These are phyloP conservation scores for Colletotrichum aenigma DNA, from an alignment of 2,329 filamentous ascomycete genomes.

Conservation along the genomic window DNA sequence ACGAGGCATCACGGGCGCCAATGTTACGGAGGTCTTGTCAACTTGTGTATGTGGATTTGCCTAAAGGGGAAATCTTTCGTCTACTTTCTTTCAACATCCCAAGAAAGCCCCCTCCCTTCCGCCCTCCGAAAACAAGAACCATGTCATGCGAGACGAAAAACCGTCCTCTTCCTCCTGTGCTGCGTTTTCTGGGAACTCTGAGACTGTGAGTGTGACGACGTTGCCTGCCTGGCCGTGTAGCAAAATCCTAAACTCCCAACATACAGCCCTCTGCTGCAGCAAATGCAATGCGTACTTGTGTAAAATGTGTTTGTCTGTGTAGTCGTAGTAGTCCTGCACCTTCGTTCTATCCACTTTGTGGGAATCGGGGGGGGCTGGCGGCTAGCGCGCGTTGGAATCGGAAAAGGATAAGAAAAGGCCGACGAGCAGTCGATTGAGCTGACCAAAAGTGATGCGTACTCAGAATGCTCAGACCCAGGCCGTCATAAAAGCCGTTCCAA, in stretches of 20 bases:
- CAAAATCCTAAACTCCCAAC: conserved; percentile 20
- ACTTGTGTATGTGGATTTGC: not conserved
- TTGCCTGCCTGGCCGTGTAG: conserved; percentile 10
- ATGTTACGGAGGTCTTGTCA: not conserved
- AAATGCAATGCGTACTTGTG: conserved; percentile 16
- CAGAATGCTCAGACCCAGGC: not conserved
- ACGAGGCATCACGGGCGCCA: not conserved
- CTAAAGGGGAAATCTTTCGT: not conserved
- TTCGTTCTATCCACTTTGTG: not conserved
- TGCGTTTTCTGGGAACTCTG: not conserved
- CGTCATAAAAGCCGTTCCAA: not conserved
- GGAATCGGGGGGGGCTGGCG: not conserved
- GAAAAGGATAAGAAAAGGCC: not conserved
- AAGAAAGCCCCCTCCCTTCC: not conserved
- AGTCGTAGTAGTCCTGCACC: not conserved
- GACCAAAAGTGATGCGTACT: not conserved
- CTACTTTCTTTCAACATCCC: not conserved
- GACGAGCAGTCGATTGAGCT: not conserved
- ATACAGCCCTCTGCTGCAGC: conserved; percentile 18
- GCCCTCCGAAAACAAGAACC: not conserved
- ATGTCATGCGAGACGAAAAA: not conserved
- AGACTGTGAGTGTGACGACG: not conserved
- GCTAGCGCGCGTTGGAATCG: not conserved
- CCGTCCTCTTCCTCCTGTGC: not conserved
- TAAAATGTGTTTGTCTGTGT: not conserved